phyloP scores from a whole-genome alignment of 2,329 filamentous ascomycete genomes.

The Xylaria sp. region DNA sequence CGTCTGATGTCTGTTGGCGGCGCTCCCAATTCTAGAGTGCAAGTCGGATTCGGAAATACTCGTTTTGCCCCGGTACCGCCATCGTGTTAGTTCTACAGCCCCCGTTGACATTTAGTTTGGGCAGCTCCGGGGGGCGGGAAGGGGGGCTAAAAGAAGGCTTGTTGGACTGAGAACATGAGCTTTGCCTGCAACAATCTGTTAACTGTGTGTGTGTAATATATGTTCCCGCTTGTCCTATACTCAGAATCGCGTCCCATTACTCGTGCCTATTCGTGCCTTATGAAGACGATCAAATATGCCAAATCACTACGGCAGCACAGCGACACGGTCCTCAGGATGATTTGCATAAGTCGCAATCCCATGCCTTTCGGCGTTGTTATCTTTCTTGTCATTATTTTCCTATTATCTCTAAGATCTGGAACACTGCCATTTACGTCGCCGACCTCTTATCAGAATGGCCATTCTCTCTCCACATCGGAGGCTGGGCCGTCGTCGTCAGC shows the following conservation, averaged over 20 bases:
- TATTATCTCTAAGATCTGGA: conserved; percentile 16
- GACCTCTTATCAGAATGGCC: conserved; percentile 5
- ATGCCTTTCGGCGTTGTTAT: conserved; percentile 13
- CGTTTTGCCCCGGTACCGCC: not conserved
- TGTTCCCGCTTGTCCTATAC: not conserved
- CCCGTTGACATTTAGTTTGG: not conserved
- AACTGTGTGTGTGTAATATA: no score
- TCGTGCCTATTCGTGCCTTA: not conserved
- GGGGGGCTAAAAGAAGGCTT: no score
- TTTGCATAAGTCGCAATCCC: conserved; percentile 7
- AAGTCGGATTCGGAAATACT: not conserved
- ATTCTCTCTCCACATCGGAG: not conserved
- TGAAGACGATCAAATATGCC: not conserved
- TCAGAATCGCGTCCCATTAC: not conserved
- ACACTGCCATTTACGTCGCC: not conserved
- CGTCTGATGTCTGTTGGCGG: not conserved
- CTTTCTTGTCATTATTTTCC: not conserved
- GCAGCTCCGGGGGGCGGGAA: no score
- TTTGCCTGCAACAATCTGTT: no score
- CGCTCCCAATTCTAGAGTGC: not conserved
- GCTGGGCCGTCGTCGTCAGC: not conserved
- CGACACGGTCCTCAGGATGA: conserved; percentile 12
- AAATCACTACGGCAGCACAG: not conserved
- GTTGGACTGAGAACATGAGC: no score
- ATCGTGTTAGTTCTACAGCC: not conserved